These are phyloP conservation scores for Aspergillus pseudoviridinutans DNA, from an alignment of 2,329 filamentous ascomycete species.

Conservation along the genomic window DNA sequence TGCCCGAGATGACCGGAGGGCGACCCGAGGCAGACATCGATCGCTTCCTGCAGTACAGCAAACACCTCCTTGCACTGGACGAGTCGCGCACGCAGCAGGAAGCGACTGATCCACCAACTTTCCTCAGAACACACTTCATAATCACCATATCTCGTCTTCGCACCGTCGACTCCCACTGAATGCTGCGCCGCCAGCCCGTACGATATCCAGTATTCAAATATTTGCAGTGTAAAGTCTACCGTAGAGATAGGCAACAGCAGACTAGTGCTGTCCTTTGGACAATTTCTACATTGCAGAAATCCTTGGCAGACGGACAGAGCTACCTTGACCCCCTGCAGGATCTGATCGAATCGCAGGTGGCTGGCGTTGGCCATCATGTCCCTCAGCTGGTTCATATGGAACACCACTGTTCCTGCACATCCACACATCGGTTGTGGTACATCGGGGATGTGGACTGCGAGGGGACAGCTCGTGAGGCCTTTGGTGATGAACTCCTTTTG, in stretches of 20 bases:
- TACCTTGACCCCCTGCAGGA: slow-evolving; percentile 27
- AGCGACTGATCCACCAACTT: slow-evolving; percentile 23
- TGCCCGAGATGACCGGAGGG: neutral
- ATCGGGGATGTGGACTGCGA: slow-evolving; percentile 26
- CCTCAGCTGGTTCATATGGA: slow-evolving; percentile 30
- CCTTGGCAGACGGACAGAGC: slow-evolving; percentile 27
- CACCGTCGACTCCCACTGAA: neutral
- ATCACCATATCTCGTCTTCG: slow-evolving; percentile 26
- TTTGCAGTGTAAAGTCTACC: slow-evolving; percentile 27
- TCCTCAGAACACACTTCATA: slow-evolving; percentile 29
- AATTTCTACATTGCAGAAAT: slow-evolving; percentile 28
- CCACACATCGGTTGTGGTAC: slow-evolving; percentile 22
- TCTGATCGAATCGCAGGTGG: slow-evolving; percentile 29
- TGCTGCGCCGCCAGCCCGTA: slow-evolving; percentile 14
- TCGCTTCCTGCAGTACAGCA: slow-evolving; percentile 16
- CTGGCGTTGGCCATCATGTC: slow-evolving; percentile 23
- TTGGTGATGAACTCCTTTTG: slow-evolving; percentile 27
- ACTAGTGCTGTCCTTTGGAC: slow-evolving; percentile 27
- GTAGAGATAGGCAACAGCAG: slow-evolving; percentile 27
- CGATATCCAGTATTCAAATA: slow-evolving; percentile 30
- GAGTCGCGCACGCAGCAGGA: slow-evolving; percentile 25
- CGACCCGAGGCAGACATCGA: slow-evolving; percentile 7
- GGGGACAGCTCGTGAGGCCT: slow-evolving; percentile 22
- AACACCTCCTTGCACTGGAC: slow-evolving; percentile 26
- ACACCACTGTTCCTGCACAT: slow-evolving; percentile 27